Evolutionary conservation across 2,329 filamentous ascomycete species (phyloP), one percentile per base, ranked within the genome.

Genomic region (Ophiognomonia clavigignenti-juglandacearum): DNA sequence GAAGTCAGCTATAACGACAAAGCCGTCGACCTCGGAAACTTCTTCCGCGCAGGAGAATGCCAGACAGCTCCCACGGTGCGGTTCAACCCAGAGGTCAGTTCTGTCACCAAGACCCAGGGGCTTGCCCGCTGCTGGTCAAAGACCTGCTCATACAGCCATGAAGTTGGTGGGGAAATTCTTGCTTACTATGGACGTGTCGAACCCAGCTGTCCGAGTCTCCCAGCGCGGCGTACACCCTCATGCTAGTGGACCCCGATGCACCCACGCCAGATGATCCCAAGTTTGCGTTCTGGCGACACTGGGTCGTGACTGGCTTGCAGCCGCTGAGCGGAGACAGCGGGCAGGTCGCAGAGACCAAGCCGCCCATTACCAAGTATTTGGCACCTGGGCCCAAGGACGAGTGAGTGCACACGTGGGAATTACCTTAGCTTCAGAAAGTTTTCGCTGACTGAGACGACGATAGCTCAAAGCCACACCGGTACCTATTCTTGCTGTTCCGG

Each of bases 221-320:
- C n/a, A n/a, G n/a, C n/a, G n/a, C n/a, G n/a, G n/a, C n/a, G n/a
- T 78, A 74, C 58, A 66, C 69, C 29, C 61, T 77, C 42, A 61
- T 78, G 52, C 63, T 79, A 34, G 64, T 77, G 19, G 76, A 78
- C 46, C 74, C 75, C 0, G 76, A 78, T 49, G 75, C 75, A 18
- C 76, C 76, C 0, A 78, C 74, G 0, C 76, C 75, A 0, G 71
- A 74, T 29, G 71, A 78, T 42, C 74, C 73, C 6, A 77, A 73
- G 54, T 78, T 75, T 55, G 71, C 73, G 0, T 77, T 73, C 55
- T 78, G 74, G 74, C 64, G 75, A 18, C 75, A 79, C 54, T 78
- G 73, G 72, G 65, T 79, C 22, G 57, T 77, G 1, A 59, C 65
- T 4, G 69, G 70, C 0, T 38, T 73, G 42, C 63, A 62, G 46